Base-by-base conservation (phyloP, 2,329 filamentous ascomycete genomes). In the Coniochaeta pulveracea region DNA sequence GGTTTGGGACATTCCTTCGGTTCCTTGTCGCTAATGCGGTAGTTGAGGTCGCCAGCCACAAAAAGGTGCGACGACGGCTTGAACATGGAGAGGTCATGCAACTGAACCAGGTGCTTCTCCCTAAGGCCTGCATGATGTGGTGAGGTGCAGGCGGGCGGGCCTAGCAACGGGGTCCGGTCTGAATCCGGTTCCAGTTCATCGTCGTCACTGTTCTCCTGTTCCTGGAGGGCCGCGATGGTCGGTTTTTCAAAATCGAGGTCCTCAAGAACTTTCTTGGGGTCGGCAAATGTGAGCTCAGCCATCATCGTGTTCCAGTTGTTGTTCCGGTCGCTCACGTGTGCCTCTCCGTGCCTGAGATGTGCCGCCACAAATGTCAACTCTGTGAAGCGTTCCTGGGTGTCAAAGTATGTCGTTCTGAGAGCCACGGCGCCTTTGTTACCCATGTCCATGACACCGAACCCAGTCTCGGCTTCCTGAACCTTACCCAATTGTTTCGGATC, bases 351-450 rank as follows among this genome's bases (percentile, higher is more conserved):
- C 1, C 88, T 85, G 36, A 96, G 63, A 56, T 98, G 91, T 10
- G 86, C 84, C 24, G 84, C 77, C 25, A 93, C 78, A 52, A 96
- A 91, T 0, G 85, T 94, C 35, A 95, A 55, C 46, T 83, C 73
- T 17, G 80, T 70, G 4, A 61, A 61, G 31, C 41, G 49, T 36
- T 52, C 41, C 8, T 23, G 8, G 8, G 21, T 8, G 21, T 8
- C 8, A n/a, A n/a, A 8, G 21, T 23, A 23, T 8, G 21, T 23
- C 8, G n/a, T 8, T 8, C 21, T 8, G 39, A 89, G 66, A 1
- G 81, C 91, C 1, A 93, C 81, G 4, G 86, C 89, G 19, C 89
- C 91, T 58, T 98, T 98, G 56, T 95, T 95, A 11, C 86, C 91
- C 80, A 94, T 91, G 32, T 89, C 80, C 37, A 77, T 79, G 1